These are phyloP conservation scores for Colletotrichum sp. DNA, from an alignment of 2,329 filamentous ascomycete species.

Conservation along the genomic window DNA sequence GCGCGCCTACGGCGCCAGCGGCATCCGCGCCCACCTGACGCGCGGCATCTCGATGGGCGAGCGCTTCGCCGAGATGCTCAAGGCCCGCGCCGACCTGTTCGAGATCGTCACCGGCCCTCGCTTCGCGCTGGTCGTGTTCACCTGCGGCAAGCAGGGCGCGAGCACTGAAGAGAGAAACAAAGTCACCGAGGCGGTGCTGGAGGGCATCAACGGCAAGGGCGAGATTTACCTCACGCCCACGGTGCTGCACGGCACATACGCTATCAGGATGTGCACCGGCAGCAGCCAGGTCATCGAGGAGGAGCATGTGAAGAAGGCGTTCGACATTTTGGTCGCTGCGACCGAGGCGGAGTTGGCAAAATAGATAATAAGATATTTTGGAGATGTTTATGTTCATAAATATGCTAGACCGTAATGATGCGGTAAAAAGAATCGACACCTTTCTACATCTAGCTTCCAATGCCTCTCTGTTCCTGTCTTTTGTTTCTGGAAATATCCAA, in stretches of 20 bases:
- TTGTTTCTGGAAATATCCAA: background rate
- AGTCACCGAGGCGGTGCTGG: constrained; percentile 77
- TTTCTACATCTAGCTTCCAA: background rate
- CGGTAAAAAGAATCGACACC: background rate
- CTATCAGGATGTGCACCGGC: constrained; percentile 81
- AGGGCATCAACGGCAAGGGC: constrained; percentile 73
- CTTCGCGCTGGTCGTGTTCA: constrained; percentile 82
- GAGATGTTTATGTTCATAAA: constrained; percentile 2
- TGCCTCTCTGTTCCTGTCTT: background rate
- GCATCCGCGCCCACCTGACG: constrained; percentile 75
- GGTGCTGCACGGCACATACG: constrained; percentile 74
- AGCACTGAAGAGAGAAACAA: constrained; percentile 62
- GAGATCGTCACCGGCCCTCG: constrained; percentile 74
- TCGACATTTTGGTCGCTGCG: constrained; percentile 72
- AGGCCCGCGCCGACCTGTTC: constrained; percentile 71
- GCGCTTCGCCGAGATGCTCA: constrained; percentile 67
- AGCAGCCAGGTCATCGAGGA: constrained; percentile 72
- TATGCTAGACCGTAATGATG: background rate
- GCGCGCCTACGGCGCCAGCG: constrained; percentile 78
- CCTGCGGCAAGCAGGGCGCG: constrained; percentile 47
- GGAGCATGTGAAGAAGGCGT: constrained; percentile 74
- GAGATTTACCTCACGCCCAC: constrained; percentile 85
- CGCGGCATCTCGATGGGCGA: constrained; percentile 74
- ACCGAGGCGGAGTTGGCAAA: constrained; percentile 59
- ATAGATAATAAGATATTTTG: background rate